phyloP scores from a whole-genome alignment of 805 yeast genomes.

The Candida awuae region DNA sequence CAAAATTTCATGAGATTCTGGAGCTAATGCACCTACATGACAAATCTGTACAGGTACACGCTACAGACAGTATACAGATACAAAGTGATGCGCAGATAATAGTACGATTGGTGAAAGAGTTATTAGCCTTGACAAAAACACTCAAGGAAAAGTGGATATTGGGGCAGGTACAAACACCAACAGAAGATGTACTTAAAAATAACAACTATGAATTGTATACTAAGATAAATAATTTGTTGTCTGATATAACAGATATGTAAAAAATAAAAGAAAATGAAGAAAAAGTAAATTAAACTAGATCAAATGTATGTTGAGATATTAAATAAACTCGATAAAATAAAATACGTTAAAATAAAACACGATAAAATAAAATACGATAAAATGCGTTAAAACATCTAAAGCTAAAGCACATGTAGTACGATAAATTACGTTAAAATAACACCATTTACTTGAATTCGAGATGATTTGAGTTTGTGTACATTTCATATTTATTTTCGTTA shows the following conservation, averaged over 20 bases:
- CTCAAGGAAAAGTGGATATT: slow-evolving; percentile 51
- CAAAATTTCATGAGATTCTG: slow-evolving; percentile 45
- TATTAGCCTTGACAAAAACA: slow-evolving; percentile 39
- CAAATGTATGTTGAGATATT: too few relatives aligned
- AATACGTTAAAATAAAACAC: too few relatives aligned
- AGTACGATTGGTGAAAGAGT: slow-evolving; percentile 45
- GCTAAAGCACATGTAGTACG: too few relatives aligned
- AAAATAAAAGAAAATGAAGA: too few relatives aligned
- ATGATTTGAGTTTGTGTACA: too few relatives aligned
- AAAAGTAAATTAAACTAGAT: too few relatives aligned
- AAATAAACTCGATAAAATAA: too few relatives aligned
- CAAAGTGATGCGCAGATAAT: slow-evolving; percentile 46
- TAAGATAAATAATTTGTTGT: slow-evolving; percentile 29
- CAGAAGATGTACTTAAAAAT: slow-evolving; percentile 12
- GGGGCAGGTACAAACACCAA: slow-evolving; percentile 39
- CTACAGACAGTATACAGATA: slow-evolving; percentile 49
- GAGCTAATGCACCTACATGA: slow-evolving; percentile 34
- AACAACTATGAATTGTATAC: slow-evolving; percentile 25
- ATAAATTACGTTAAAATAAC: too few relatives aligned
- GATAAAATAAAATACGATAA: too few relatives aligned
- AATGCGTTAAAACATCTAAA: too few relatives aligned
- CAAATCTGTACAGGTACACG: slow-evolving; percentile 30
- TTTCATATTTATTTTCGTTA: too few relatives aligned
- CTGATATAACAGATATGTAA: slow-evolving; percentile 23
- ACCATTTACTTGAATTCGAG: too few relatives aligned